Base-by-base conservation (phyloP, 306 rosid genomes). In the Nissolia schottii region DNA sequence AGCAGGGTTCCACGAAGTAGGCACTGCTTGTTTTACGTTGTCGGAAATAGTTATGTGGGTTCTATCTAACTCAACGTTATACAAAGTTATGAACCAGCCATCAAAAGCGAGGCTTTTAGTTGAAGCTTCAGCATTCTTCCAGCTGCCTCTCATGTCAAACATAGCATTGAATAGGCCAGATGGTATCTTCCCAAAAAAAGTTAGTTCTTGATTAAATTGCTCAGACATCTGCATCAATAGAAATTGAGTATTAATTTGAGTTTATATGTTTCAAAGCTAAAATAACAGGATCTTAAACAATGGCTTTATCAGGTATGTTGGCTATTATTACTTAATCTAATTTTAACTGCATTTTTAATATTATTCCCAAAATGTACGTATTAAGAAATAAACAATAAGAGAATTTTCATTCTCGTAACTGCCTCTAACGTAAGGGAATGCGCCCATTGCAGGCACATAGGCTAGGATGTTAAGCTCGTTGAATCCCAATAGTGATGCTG, bases 1-100 rank as follows among this genome's bases (percentile, higher is more conserved):
- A 70, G 84, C 81, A 74, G 95, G 89, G 19, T 89, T 87, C 95
- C 92, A 89, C 2, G 83, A 53, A 45, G 77, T 50, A 31, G 95
- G 95, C n/a, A 89, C 85, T 29, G 87, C 87, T 10, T 31, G 73
- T 77, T 53, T 86, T 22, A 89, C 79, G 22, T 79, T 34, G 41
- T 89, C 55, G 32, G 80, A 62, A 18, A 89, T 67, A 5, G 76
- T 51, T 38, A 86, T n/a, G 13, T 79, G 75, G 13, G 85, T 51
- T 80, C 86, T 77, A 34, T 78, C 85, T 51, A 89, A 66, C 76
- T 85, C 95, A 64, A 89, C 69, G 65, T 81, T 77, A 51, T 86
- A 89, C 64, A 89, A 79, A 10, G 85, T 79, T 35, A 80, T 79
- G 63, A 80, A 85, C 77, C 85, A 86, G 14, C 92, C 92, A 68